Evolutionary conservation across 2,329 filamentous ascomycete species (phyloP), one percentile per base, ranked within the genome.

Genomic region (Ophiosphaerella narmari): DNA sequence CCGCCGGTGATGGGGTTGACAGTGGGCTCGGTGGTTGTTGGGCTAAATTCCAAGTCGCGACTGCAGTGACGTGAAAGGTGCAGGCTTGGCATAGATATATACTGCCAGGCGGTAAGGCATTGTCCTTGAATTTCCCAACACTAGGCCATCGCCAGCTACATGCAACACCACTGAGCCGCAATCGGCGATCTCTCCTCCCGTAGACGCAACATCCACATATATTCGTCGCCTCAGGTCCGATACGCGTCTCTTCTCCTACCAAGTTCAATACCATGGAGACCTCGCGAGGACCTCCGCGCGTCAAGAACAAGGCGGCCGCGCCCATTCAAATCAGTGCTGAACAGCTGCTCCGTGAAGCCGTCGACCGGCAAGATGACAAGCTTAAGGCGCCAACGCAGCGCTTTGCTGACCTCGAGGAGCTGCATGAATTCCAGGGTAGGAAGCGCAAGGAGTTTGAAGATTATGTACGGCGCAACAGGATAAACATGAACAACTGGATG

Each of bases 401-500:
- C 38, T 97, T 99, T 66, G 90, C 90, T 60, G 94, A 99, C 66
- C 84, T 99, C 65, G 94, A 99, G 78, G 94, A 99, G 79, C 85
- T 99, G 40, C 93, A 97, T 78, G 94, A 97, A 76, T 96, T 90
- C 75, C 94, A 99, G 75, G 93, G 92, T 46, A 86, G 94, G 58
- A 97, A 97, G 78, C 84, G 94, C 62, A 94, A 92, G 74, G 94
- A 96, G 68, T 99, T 96, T 65, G 94, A 99, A 76, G 90, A 96
- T 79, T 97, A 97, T 87, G 90, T 97, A 53, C 87, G 91, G 58
- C 89, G 94, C 58, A 97, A 97, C 71, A 80, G 93, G 68, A 83
- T 97, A 71, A 96, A 95, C 70, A 91, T 97, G 82, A 96, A 96
- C 80, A 97, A 97, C 76, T 99, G 94, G 94, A 91, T 94, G 82